Base-by-base conservation (phyloP, 176 grass and related monocot species). In the Hyparrhenia diplandra region DNA sequence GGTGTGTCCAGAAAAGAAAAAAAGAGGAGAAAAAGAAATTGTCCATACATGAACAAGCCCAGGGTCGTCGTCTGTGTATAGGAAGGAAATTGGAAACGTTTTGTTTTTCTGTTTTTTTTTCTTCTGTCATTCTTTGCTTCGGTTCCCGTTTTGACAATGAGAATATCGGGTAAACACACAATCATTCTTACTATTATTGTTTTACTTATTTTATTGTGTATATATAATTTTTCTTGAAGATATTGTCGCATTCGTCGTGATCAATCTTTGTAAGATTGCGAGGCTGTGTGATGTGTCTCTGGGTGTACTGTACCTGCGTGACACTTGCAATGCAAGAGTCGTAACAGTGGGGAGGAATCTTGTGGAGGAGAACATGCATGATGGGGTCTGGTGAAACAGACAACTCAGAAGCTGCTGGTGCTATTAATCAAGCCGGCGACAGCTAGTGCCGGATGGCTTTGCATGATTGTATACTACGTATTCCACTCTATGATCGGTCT, bases 21-120 rank as follows among this genome's bases (percentile, higher is more conserved):
- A 21, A 25, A n/a, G 36, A 37, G 6, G 34, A 17, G 18, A 23
- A 63, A 4, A 75, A 82, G 52, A 70, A 79, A 21, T 69, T 90
- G 83, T 90, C 72, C 80, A 86, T 90, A 86, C 88, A 78, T 25
- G 79, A 82, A 73, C 41, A 72, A 73, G 83, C 64, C 57, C 37
- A 72, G 71, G 66, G 37, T 78, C 83, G 61, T 82, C 83, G 61
- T 66, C 78, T 68, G 73, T 89, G 87, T 83, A 90, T 90, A 90
- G 83, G 67, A 83, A 65, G 43, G 25, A n/a, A 55, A 9, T 55
- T 9, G n/a, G 43, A 78, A 76, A 20, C 11, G 67, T 84, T 78
- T 47, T 27, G 4, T 79, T 28, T 79, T 71, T 62, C 27, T 60
- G 34, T 40, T 39, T 47, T 49, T 46, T 39, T 10, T 14, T 21